These are phyloP conservation scores for Russula earlei DNA, from an alignment of 768 basidiomycete species.

Conservation along the genomic window DNA sequence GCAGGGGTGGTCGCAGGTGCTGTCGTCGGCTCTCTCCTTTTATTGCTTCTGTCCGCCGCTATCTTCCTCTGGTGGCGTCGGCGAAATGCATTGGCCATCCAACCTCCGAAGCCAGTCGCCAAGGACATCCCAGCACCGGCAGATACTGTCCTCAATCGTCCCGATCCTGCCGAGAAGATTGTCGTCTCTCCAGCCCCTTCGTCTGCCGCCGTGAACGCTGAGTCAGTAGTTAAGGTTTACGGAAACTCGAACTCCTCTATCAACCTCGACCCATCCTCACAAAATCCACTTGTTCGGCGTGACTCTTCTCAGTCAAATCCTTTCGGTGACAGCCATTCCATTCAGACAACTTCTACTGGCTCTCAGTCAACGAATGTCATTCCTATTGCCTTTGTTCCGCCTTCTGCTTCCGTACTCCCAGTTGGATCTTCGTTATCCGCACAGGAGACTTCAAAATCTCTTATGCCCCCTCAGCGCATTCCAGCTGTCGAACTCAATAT, in stretches of 20 bases:
- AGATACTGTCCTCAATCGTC: slow-evolving; percentile 67
- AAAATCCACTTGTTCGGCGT: slow-evolving; percentile 22
- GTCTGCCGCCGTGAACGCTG: slow-evolving; percentile 21
- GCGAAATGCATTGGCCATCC: slow-evolving; percentile 29
- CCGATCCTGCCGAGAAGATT: slow-evolving; percentile 70
- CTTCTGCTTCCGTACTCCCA: slow-evolving; percentile 39
- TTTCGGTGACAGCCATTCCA: slow-evolving; percentile 69
- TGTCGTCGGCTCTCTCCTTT: slow-evolving; percentile 52
- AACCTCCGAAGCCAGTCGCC: slow-evolving; percentile 30
- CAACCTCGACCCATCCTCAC: slow-evolving; percentile 45
- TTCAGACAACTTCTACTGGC: slow-evolving; percentile 63
- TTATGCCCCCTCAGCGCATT: slow-evolving; percentile 47
- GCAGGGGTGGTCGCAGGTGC: slow-evolving; percentile 69
- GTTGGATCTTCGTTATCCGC: slow-evolving; percentile 7
- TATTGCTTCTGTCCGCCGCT: slow-evolving; percentile 43
- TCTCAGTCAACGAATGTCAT: slow-evolving; percentile 81
- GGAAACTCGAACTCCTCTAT: slow-evolving; percentile 39
- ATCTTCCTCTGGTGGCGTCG: slow-evolving; percentile 61
- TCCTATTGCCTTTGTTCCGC: slow-evolving; percentile 65
- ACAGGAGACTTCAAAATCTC: slow-evolving; percentile 21
- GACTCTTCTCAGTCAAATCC: slow-evolving; percentile 46
- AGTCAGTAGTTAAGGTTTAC: slow-evolving; percentile 41
- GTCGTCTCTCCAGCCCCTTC: slow-evolving; percentile 21
- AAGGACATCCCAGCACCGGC: slow-evolving; percentile 64
- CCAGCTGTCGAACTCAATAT: slow-evolving; percentile 55